These are phyloP conservation scores for Pluteus cervinus DNA, from an alignment of 768 basidiomycete genomes.

Conservation along the genomic window DNA sequence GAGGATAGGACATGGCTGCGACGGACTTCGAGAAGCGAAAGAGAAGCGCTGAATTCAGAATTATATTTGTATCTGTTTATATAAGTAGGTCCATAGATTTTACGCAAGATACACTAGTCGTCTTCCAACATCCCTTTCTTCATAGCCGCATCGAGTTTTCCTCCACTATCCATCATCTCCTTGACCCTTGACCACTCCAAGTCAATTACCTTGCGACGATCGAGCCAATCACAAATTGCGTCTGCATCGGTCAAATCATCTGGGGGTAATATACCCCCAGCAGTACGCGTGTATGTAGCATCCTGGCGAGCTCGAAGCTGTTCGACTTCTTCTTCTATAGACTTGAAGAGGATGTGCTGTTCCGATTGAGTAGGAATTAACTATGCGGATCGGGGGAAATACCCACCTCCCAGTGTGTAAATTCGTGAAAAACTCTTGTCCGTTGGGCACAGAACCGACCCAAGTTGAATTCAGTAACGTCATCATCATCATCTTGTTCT, in stretches of 20 bases:
- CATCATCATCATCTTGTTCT: constrained; percentile 10
- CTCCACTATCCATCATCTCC: constrained; percentile 69
- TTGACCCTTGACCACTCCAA: constrained; percentile 67
- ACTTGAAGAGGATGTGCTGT: constrained; percentile 61
- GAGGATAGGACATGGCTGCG: constrained; percentile 19
- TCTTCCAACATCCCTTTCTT: constrained; percentile 30
- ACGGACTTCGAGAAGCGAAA: too few relatives aligned
- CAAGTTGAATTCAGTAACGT: constrained; percentile 39
- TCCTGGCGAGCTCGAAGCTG: constrained; percentile 35
- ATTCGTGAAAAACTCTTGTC: constrained; percentile 60
- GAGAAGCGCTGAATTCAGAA: too few relatives aligned
- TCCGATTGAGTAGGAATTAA: constrained; percentile 8
- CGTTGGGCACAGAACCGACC: constrained; percentile 79
- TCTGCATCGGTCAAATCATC: constrained; percentile 68
- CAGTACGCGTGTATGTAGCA: constrained; percentile 55
- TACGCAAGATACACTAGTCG: neutral
- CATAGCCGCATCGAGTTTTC: constrained; percentile 47
- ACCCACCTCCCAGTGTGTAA: constrained; percentile 81
- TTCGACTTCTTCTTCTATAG: constrained; percentile 53
- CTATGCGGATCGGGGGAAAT: constrained; percentile 1
- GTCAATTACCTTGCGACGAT: constrained; percentile 59
- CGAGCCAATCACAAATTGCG: constrained; percentile 77
- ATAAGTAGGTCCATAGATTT: too few relatives aligned
- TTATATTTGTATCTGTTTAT: too few relatives aligned
- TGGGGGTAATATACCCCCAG: constrained; percentile 52